Evolutionary conservation across 169 alveolate species (phyloP), one percentile per base, ranked within the genome.

Genomic region (Perkinsus olseni): DNA sequence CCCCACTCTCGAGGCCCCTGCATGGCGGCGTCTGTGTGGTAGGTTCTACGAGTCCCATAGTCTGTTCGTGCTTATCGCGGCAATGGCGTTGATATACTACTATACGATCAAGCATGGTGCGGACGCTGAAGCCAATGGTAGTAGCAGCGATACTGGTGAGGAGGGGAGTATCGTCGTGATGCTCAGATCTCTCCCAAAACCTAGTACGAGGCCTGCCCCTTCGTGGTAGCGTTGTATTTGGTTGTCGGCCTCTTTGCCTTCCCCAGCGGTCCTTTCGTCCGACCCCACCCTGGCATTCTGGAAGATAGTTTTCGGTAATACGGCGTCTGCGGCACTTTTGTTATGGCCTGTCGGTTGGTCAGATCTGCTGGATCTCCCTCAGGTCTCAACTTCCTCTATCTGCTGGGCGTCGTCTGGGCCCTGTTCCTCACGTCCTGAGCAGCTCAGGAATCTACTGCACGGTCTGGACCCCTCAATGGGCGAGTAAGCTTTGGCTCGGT

Each of bases 211-310:
- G 82, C 82, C 28, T 62, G 1, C 82, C n/a, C 82, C 82, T 62
- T 13, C 31, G 82, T 62, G 31, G 82, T 62, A 28, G 82, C 82
- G 34, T 28, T 62, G 82, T 62, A 62, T 62, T 62, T 62, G 82
- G 82, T 62, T 4, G 82, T 62, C 37, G 82, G 82, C 36, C 82
- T 62, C 36, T 62, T 62, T 24, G 82, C 92, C 36, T 91, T 91
- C 74, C 92, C 92, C 28, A 40, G 50, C n/a, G 74, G 92, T 10
- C 92, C 92, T 20, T 91, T 91, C 37, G 74, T 24, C 38, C 28
- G 92, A 24, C 92, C 92, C 17, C 92, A 91, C 37, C 92, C 92
- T n/a, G 74, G n/a, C 50, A 4, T 20, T 91, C 24, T 91, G 92
- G 92, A 38, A 40, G 8, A 28, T 91, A 6, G 92, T 91, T 28